Conservation (phyloP, 1,284 basidiomycete species). For the Rhodofomes roseus region DNA sequence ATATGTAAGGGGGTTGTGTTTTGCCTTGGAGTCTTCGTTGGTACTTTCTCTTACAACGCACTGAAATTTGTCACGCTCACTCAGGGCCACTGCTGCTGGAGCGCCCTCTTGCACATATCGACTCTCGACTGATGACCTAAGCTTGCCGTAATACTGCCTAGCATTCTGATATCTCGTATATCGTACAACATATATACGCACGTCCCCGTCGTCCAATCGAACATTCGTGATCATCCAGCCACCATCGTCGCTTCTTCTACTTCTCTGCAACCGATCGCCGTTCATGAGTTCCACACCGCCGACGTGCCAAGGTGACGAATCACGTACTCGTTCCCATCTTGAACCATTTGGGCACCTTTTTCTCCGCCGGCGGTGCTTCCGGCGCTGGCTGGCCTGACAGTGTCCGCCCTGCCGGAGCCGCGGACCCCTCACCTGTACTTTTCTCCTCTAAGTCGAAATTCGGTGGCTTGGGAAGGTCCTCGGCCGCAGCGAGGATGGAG, state of each 20-base stretch:
- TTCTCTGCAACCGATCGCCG: neutral
- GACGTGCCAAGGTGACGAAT: neutral
- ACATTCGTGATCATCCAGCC: neutral
- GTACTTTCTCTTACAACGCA: neutral
- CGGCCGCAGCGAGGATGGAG: slow-evolving; percentile 49
- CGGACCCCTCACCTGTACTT: neutral
- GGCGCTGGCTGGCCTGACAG: neutral
- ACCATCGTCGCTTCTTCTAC: neutral
- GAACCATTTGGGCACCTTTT: slow-evolving; percentile 75
- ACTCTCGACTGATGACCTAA: too few relatives aligned
- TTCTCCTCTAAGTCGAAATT: slow-evolving; percentile 25
- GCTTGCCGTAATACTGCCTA: neutral
- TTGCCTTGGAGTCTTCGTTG: neutral
- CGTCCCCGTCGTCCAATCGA: neutral
- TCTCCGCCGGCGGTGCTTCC: slow-evolving; percentile 29
- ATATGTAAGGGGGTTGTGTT: neutral
- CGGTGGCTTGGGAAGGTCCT: slow-evolving; percentile 58
- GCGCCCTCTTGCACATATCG: neutral
- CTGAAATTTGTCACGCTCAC: too few relatives aligned
- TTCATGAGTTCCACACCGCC: neutral
- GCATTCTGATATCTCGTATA: neutral
- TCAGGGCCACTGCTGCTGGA: too few relatives aligned
- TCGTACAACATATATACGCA: neutral
- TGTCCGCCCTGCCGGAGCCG: slow-evolving; percentile 5
- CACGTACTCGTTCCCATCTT: slow-evolving; percentile 42